Base-by-base conservation (phyloP, 2,329 filamentous ascomycete genomes). In the Nigrograna mackinnonii region DNA sequence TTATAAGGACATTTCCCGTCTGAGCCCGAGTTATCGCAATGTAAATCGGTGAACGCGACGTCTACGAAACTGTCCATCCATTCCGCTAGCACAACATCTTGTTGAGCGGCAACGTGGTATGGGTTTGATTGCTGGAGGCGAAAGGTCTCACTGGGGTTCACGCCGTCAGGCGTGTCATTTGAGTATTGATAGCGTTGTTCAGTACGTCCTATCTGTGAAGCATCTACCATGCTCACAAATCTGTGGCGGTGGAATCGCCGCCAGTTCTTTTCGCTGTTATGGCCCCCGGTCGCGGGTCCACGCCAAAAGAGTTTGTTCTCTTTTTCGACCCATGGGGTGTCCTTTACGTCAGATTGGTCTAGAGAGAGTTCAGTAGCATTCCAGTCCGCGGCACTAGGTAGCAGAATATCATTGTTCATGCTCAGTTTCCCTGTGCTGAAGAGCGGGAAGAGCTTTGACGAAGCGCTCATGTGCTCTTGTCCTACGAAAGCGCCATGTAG, bases 151-250 rank as follows among this genome's bases (percentile, higher is more conserved):
- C 66, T 62, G 28, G 52, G 56, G 17, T 58, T 64, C 31, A 55
- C 35, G 2, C 55, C 52, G 1, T 47, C 37, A 2, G 43, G 42
- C n/a, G 36, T 50, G 14, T 46, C 47, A 14, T 56, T 57, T 1
- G 43, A 43, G 9, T 41, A 37, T 37, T 50, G 46, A 9, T 51
- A 18, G 33, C 40, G 41, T 3, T 28, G 43, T 52, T 85, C 79
- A 2, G 78, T 79, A 7, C 68, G 62, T 4, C 58, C 56, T 5
- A 87, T 71, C 20, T 57, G 49, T 9, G 84, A 86, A 7, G 73
- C 79, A 55, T 91, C 90, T 57, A 84, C 79, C 83, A 90, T 87
- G 36, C 82, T 75, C 2, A 89, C 78, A 58, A 91, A 87, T 2
- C 87, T 83, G 58, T 90, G 86, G 2, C 87, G 81, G 50, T 90